Evolutionary conservation across 768 basidiomycete species (phyloP).

Genomic region (Boletellus emodensis): DNA sequence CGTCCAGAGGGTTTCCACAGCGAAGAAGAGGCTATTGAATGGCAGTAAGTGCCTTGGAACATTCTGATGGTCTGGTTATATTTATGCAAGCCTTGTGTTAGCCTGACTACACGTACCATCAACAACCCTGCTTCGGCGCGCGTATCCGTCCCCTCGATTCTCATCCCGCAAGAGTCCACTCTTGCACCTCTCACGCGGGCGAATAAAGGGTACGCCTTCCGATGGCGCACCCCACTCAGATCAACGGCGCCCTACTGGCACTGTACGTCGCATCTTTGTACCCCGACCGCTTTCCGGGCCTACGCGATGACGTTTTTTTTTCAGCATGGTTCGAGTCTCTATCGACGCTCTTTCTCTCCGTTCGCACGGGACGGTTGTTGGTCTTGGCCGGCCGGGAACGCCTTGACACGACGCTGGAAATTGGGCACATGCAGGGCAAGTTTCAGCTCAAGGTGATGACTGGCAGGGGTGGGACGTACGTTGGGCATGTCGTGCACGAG

Average conservation of each 20-base stretch:
- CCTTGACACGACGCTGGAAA: constrained; percentile 90
- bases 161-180: constrained; percentile 47
- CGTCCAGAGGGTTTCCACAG: constrained; percentile 84
- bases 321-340: constrained; percentile 90
- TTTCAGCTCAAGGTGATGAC: constrained; percentile 86
- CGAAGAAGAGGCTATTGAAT: constrained; percentile 82
- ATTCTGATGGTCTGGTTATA: background rate
- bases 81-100: constrained; percentile 26
- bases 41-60: constrained; percentile 73
- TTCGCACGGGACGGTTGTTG: constrained; percentile 78
- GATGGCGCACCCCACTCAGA: constrained; percentile 82
- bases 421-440: constrained; percentile 95
- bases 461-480: constrained; percentile 43
- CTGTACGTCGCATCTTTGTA: constrained; percentile 44
- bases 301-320: background rate
- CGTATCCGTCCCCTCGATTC: constrained; percentile 80
- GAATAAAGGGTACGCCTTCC: constrained; percentile 34
- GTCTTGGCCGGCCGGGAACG: constrained; percentile 91
- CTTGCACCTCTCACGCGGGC: constrained; percentile 27
- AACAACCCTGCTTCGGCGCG: constrained; percentile 79
- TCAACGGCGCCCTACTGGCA: constrained; percentile 89
- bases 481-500: constrained; percentile 95
- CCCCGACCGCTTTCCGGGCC: background rate
- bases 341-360: constrained; percentile 72
- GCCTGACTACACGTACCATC: constrained; percentile 78